phyloP scores from a whole-genome alignment of 2,329 filamentous ascomycete species.

The Ascochyta rabiei region DNA sequence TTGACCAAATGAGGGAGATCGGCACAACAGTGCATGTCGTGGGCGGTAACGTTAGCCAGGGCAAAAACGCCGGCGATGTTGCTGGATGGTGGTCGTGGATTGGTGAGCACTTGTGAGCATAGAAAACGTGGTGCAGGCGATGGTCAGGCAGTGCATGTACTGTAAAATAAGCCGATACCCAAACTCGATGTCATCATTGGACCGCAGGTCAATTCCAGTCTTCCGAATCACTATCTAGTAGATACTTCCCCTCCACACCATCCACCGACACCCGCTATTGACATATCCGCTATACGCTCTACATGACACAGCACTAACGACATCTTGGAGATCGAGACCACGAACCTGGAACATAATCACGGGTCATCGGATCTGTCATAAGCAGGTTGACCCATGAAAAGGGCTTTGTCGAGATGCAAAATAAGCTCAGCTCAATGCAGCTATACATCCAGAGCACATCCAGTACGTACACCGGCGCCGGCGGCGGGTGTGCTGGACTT shows the following conservation, averaged over 20 bases:
- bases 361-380: no score
- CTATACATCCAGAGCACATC: no score
- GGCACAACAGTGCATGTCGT: conserved; percentile 78
- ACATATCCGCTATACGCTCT: neutral
- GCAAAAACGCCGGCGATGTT: conserved; percentile 70
- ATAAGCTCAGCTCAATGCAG: no score
- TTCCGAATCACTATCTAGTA: neutral
- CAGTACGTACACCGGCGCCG: no score
- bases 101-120: conserved; percentile 68
- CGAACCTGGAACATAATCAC: no score
- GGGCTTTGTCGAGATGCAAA: no score
- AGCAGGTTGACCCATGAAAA: no score
- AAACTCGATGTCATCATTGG: neutral
- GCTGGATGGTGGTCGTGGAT: conserved; percentile 93
- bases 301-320: neutral
- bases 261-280: neutral
- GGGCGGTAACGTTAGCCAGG: conserved; percentile 69
- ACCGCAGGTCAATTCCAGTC: neutral
- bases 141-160: no score
- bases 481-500: no score
- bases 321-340: no score
- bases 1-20: conserved; percentile 82
- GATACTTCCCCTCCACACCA: neutral
- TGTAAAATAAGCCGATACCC: conserved; percentile 5
- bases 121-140: neutral